Base-by-base conservation (phyloP, 1,139 yeast genomes). In the Geotrichum cucujoidarum region DNA sequence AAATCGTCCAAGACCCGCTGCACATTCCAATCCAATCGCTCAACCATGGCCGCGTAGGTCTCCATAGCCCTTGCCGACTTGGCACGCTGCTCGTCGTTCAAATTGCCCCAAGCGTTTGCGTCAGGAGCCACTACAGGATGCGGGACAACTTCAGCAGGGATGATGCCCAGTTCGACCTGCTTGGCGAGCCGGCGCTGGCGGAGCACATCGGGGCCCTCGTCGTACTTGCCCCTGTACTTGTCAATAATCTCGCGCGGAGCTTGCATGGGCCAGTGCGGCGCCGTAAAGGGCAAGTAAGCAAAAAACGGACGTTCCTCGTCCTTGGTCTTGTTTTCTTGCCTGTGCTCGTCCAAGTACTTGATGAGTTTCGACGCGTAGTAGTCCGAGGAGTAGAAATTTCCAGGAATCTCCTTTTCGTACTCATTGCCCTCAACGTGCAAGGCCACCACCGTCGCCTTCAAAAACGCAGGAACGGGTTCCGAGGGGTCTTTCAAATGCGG, bases 251-350 rank as follows among this genome's bases (percentile, higher is more conserved):
- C 74, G 40, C 62, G 61, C 1, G 80, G 80, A 0, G 82, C 82
- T 61, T 77, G 82, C 51, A 71, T 69, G 6, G 82, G 82, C 82
- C 82, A 78, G 58, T 77, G 82, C 2, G 82, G 82, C 1, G 82
- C 81, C 3, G 81, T 76, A 53, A 74, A 77, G 1, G 82, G 76
- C 49, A 77, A 61, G 40, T 69, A 62, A 1, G 78, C 80, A 54
- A 76, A 74, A 53, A 76, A 78, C 7, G 82, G 82, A 2, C 22
- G 27, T 67, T 61, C 35, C 37, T 43, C 29, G 45, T 60, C 62
- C 29, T 56, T 52, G 16, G 10, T 21, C n/a, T 43, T 22, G 20
- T 43, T 43, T 22, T 49, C 47, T 8, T 29, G 17, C 2, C 39
- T 32, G 21, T 43, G 48, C 33, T 59, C 58, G 14, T 60, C 60